phyloP scores from a whole-genome alignment of 495 filamentous ascomycete species.

The Clavariopsis aquatica region DNA sequence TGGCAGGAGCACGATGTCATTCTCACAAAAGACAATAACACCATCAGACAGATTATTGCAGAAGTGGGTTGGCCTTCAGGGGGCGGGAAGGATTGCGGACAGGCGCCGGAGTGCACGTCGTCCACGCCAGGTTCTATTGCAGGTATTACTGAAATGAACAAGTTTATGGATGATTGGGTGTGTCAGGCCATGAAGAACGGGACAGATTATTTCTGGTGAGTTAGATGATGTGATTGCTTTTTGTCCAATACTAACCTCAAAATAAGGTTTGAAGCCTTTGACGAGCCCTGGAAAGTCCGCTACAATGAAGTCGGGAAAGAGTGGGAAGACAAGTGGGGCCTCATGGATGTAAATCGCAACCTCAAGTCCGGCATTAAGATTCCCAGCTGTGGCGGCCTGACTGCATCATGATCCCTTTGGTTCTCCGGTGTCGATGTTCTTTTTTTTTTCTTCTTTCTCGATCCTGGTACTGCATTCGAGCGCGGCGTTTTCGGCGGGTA shows the following conservation, averaged over 20 bases:
- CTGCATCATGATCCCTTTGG: slow-evolving; percentile 49
- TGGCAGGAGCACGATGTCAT: slow-evolving; percentile 68
- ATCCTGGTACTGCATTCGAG: slow-evolving; percentile 5
- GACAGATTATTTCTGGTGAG: slow-evolving; percentile 92
- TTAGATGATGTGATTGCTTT: too few relatives aligned
- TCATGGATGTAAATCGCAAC: slow-evolving; percentile 84
- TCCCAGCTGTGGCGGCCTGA: slow-evolving; percentile 82
- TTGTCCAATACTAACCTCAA: slow-evolving; percentile 23
- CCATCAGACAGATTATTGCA: slow-evolving; percentile 67
- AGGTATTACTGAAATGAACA: slow-evolving; percentile 80
- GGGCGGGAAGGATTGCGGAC: slow-evolving; percentile 79
- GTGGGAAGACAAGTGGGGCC: slow-evolving; percentile 96
- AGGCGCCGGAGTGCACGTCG: slow-evolving; percentile 52
- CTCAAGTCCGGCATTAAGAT: slow-evolving; percentile 84
- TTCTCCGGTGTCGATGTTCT: neutral
- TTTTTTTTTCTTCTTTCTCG: neutral
- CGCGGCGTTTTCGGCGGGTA: slow-evolving; percentile 16
- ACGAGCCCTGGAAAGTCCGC: slow-evolving; percentile 87
- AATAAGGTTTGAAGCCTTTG: slow-evolving; percentile 82
- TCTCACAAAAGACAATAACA: slow-evolving; percentile 57
- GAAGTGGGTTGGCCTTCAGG: slow-evolving; percentile 91
- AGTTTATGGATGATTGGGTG: slow-evolving; percentile 82
- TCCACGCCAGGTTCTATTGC: slow-evolving; percentile 65
- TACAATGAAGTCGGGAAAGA: slow-evolving; percentile 69
- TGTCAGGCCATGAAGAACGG: slow-evolving; percentile 76